Percentiles rank a stretch among this genome's conserved stretches.
Evolutionary conservation across 73 alveolate species (phyloP).

Genomic region (Urostyla sp.): DNA sequence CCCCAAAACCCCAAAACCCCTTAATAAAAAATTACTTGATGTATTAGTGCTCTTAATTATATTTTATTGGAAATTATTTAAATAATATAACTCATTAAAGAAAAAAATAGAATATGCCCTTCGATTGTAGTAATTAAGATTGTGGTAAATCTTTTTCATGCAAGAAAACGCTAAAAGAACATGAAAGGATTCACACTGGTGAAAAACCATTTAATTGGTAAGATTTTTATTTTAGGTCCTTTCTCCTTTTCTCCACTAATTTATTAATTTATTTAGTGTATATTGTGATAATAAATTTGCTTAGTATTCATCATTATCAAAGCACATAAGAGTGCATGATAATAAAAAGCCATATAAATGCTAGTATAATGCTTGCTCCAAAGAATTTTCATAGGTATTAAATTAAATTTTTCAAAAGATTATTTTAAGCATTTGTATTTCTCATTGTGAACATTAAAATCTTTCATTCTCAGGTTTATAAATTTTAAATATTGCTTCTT

Average conservation of each 20-base stretch:
- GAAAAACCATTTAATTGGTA: slow-evolving; percentile 91
- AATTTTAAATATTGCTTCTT: background rate
- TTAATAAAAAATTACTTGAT: too few species aligned
- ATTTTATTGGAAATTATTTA: too few species aligned
- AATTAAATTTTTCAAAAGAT: background rate
- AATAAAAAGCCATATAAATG: slow-evolving; percentile 22
- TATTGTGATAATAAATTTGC: slow-evolving; percentile 49
- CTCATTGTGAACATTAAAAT: background rate
- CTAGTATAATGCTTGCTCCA: slow-evolving; percentile 22
- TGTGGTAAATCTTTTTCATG: slow-evolving; percentile 89
- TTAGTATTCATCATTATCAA: slow-evolving; percentile 62
- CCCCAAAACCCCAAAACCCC: too few species aligned
- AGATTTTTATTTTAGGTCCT: background rate
- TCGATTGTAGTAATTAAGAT: slow-evolving; percentile 76
- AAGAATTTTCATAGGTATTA: slow-evolving; percentile 30
- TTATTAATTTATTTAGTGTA: slow-evolving; percentile 13
- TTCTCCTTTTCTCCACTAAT: background rate
- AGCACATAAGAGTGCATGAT: slow-evolving; percentile 69
- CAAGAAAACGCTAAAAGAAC: slow-evolving; percentile 88
- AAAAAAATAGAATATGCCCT: background rate
- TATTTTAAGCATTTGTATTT: background rate
- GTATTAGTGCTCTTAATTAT: too few species aligned
- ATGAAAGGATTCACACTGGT: slow-evolving; percentile 91
- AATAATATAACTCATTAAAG: too few species aligned
- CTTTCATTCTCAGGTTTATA: background rate